Evolutionary conservation across 2,329 filamentous ascomycete species (phyloP), one percentile per base, ranked within the genome.

Genomic region (Fusarium sp.): DNA sequence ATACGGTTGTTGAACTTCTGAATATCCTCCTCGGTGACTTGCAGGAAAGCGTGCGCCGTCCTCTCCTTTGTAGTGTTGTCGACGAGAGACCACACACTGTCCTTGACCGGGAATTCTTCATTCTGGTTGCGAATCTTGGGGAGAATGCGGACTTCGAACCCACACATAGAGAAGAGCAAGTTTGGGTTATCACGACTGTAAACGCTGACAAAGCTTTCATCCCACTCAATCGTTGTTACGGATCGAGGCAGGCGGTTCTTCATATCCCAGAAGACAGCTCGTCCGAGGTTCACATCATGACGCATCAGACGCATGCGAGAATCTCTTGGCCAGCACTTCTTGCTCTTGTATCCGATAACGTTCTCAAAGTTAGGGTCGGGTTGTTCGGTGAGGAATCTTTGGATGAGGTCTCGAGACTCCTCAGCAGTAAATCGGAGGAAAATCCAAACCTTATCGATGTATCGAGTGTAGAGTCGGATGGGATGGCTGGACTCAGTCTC

Each of bases 1-100:
- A 99, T 99, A 46, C 97, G 92, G 82, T 99, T 99, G 84, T 99
- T 99, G 88, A 99, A 99, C 83, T 98, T 98, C 75, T 96, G 93
- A 54, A 99, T 96, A 79, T 99, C 96, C 80, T 98, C 96, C 79
- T 98, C 96, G 0, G 96, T 98, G 28, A 99, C 96, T 79, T 98
- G 96, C 60, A 99, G 85, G 88, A 99, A 99, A 15, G 97, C 96
- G 82, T 98, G 95, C 0, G 96, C 97, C 6, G 96, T 99, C 61
- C 96, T 92, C 84, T 99, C 96, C 83, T 99, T 99, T 65, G 93
- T 97, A 2, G 94, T 94, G 80, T 98, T 98, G 82, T 99, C 94
- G 19, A 98, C 95, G 37, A 99, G 87, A 53, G 96, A 97, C 96
- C 96, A 99, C 10, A 99, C 96, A 75, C 95, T 98, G 80, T 99